These are phyloP conservation scores for Endoconidiophora polonica DNA, from an alignment of 2,329 filamentous ascomycete species.

Conservation along the genomic window DNA sequence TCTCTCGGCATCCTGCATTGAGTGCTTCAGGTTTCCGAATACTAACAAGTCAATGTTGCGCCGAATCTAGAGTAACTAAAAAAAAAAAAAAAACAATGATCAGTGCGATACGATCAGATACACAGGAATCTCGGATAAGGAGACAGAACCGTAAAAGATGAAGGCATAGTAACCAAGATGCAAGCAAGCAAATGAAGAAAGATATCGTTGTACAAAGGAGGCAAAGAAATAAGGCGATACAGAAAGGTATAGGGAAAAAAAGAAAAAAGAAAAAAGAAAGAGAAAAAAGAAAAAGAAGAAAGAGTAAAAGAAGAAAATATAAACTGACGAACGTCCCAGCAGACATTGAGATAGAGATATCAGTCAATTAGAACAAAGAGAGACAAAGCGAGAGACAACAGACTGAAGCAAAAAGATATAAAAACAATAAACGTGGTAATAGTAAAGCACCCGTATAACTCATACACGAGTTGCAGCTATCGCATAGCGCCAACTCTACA, in stretches of 20 bases:
- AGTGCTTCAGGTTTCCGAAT: too few species aligned
- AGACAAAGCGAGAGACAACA: not conserved
- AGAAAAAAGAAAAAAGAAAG: too few species aligned
- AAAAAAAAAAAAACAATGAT: not conserved
- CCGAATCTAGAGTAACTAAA: not conserved
- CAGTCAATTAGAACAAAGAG: not conserved
- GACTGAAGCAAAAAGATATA: too few species aligned
- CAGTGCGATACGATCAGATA: conserved; percentile 4
- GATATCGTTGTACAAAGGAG: not conserved
- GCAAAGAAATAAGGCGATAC: not conserved
- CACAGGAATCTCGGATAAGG: conserved; percentile 2
- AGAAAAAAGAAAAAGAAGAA: too few species aligned
- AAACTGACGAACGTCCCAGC: too few species aligned
- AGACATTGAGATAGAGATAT: not conserved
- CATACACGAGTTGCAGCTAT: not conserved
- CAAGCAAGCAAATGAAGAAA: not conserved
- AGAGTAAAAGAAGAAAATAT: too few species aligned
- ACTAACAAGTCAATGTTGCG: too few species aligned
- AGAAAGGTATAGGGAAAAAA: not conserved
- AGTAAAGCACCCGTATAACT: not conserved
- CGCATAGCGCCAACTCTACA: not conserved
- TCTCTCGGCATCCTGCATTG: too few species aligned
- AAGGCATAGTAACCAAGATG: not conserved
- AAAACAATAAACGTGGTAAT: not conserved
- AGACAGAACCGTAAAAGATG: not conserved